Evolutionary conservation across 1,284 basidiomycete genomes (phyloP).

Genomic region (Hemileia vastatrix): DNA sequence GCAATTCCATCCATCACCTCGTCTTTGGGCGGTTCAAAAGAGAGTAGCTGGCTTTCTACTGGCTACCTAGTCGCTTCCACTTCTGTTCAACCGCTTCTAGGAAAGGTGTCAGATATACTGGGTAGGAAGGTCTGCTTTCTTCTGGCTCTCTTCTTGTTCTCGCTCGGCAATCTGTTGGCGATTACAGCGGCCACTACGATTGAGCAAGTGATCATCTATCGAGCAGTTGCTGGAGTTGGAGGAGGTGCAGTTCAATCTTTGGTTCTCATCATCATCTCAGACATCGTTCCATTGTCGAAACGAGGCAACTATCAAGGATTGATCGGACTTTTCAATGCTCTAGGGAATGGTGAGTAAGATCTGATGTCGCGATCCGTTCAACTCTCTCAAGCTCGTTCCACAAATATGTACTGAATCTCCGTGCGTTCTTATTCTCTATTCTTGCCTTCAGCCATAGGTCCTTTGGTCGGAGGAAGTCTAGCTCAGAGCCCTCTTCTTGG

Average conservation of each 20-base stretch:
- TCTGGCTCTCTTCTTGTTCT: slow-evolving; percentile 27
- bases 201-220: slow-evolving; percentile 37
- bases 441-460: no score
- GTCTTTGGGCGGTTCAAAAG: no score
- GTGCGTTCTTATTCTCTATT: no score
- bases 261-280: slow-evolving; percentile 46
- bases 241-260: slow-evolving; percentile 48
- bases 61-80: no score
- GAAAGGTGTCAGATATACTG: slow-evolving; percentile 29
- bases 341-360: not conserved
- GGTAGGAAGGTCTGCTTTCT: slow-evolving; percentile 28
- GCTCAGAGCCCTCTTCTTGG: no score
- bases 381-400: not conserved
- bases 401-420: no score
- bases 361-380: not conserved
- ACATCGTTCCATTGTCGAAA: slow-evolving; percentile 46
- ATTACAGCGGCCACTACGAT: slow-evolving; percentile 19
- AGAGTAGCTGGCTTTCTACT: no score
- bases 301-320: slow-evolving; percentile 46
- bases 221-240: slow-evolving; percentile 47
- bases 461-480: no score
- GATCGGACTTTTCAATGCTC: not conserved
- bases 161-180: slow-evolving; percentile 27
- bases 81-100: not conserved
- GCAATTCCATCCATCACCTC: no score